Percentiles rank a stretch among this genome's conserved stretches.
Conservation (phyloP, 2,329 filamentous ascomycete species). For the Aspergillus fumigatiaffinis region DNA sequence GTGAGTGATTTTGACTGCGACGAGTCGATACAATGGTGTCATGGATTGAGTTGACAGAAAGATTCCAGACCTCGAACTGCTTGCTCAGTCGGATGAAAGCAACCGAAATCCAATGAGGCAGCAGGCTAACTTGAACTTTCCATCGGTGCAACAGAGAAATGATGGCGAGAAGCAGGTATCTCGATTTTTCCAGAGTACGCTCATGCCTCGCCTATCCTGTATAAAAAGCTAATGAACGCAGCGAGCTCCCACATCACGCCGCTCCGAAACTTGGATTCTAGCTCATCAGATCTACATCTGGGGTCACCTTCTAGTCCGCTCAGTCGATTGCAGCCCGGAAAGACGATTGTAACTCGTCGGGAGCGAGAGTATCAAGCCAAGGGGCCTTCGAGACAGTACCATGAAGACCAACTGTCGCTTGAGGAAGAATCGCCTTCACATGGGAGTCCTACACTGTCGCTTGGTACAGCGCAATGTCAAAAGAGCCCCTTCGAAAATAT, state of each 20-base stretch:
- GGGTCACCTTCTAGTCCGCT: constrained; percentile 31
- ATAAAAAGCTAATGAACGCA: constrained; percentile 1
- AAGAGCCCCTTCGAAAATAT: constrained; percentile 22
- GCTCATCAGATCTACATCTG: constrained; percentile 22
- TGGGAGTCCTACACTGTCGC: not conserved
- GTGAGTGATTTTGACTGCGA: constrained; percentile 28
- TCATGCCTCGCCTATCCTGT: not conserved
- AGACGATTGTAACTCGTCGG: not conserved
- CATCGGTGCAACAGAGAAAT: not conserved
- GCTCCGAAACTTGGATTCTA: constrained; percentile 21
- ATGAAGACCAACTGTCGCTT: not conserved
- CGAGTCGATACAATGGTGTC: not conserved
- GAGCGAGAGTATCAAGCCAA: not conserved
- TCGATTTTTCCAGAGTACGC: constrained; percentile 29
- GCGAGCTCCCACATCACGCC: constrained; percentile 18
- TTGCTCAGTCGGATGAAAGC: constrained; percentile 27
- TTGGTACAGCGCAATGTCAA: not conserved
- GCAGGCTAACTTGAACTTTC: constrained; percentile 1
- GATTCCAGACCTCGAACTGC: constrained; percentile 33
- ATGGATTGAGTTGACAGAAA: not conserved
- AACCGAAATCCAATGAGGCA: constrained; percentile 5
- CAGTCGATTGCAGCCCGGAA: constrained; percentile 20
- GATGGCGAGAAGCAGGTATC: constrained; percentile 17
- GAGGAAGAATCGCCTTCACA: not conserved
- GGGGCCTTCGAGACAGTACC: not conserved